Conservation (phyloP, 202 grass and related monocot genomes). For the Carex sylvatica region DNA sequence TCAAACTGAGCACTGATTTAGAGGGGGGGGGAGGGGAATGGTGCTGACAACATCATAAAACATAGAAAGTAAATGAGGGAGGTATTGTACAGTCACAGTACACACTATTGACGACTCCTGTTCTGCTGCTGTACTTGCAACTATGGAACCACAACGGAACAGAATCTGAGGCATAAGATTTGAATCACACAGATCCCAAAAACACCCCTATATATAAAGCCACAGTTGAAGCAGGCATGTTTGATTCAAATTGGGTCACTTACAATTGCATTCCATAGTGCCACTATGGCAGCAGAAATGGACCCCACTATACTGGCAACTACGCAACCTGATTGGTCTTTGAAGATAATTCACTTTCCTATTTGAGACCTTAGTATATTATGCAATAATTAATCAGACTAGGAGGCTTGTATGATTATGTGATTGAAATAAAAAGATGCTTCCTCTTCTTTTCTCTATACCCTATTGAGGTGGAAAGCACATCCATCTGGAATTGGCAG, state of each 20-base stretch:
- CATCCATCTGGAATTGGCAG: neutral
- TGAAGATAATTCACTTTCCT: neutral
- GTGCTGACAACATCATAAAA: neutral
- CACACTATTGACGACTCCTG: neutral
- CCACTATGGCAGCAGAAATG: neutral
- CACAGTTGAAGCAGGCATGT: neutral
- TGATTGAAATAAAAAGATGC: neutral
- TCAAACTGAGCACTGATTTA: neutral
- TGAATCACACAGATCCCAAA: neutral
- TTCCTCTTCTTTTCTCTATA: neutral
- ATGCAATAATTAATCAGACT: neutral
- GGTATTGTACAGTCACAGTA: neutral
- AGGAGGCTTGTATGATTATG: neutral
- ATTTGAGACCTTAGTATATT: neutral
- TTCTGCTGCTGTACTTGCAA: neutral
- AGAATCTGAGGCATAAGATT: neutral
- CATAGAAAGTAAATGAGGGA: neutral
- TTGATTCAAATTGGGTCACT: neutral
- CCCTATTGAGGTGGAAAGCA: neutral
- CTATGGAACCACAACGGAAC: neutral
- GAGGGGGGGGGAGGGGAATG: neutral
- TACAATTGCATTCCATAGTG: neutral
- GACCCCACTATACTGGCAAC: neutral
- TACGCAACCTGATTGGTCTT: neutral
- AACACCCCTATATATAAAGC: neutral